Evolutionary conservation across 164 flowering plant species (phyloP).

Genomic region (Saururus chinensis): DNA sequence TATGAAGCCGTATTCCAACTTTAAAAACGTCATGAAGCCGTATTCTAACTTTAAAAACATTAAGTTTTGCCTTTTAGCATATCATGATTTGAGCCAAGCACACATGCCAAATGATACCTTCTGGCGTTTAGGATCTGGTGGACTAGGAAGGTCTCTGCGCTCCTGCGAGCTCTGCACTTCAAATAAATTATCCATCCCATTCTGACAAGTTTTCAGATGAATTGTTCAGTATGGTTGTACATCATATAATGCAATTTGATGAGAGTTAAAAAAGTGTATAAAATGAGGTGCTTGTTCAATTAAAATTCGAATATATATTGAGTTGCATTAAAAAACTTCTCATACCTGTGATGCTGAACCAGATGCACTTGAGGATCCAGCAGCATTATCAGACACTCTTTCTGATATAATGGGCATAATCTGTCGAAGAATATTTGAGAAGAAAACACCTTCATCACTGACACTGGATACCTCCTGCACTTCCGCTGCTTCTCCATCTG

Average conservation of each 20-base stretch:
- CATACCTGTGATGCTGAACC: background rate
- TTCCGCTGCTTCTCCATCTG: conserved; percentile 6
- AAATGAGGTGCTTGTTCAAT: background rate
- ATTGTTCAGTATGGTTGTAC: no score
- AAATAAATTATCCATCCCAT: conserved; percentile 15
- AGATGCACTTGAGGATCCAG: conserved; percentile 10
- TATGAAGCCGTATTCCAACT: no score
- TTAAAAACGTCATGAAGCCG: no score
- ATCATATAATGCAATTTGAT: no score
- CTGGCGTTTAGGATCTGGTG: conserved; percentile 51
- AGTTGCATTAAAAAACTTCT: background rate
- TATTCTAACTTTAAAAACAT: no score
- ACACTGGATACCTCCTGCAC: conserved; percentile 19
- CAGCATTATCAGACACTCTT: conserved; percentile 9
- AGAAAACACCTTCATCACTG: conserved; percentile 36
- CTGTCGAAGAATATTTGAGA: conserved; percentile 45
- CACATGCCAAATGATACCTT: conserved; percentile 27
- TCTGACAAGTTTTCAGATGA: conserved; percentile 15
- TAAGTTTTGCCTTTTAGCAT: no score
- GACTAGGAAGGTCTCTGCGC: conserved; percentile 17
- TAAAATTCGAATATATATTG: background rate
- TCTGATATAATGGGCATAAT: conserved; percentile 47
- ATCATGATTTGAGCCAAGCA: no score
- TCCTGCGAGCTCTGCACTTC: conserved; percentile 18
- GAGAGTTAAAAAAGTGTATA: no score